Conservation (phyloP, 1,139 yeast genomes). For the Geotrichum aggregatum region DNA sequence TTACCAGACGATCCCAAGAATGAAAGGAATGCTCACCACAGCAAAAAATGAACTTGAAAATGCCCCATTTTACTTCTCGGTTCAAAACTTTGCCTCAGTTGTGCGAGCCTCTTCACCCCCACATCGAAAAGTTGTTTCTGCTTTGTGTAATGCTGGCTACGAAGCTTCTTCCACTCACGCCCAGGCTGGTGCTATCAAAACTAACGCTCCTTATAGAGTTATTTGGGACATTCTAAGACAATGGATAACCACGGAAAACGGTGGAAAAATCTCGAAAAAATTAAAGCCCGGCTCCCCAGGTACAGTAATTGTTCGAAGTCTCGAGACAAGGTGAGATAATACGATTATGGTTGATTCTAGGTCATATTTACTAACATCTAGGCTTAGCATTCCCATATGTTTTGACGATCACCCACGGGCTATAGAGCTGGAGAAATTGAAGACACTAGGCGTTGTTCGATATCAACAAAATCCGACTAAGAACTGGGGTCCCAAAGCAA, state of each 20-base stretch:
- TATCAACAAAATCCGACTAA: slow-evolving; percentile 88
- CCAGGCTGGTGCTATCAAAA: slow-evolving; percentile 76
- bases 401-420: slow-evolving; percentile 52
- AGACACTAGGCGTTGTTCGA: slow-evolving; percentile 75
- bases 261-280: slow-evolving; percentile 39
- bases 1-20: slow-evolving; percentile 76
- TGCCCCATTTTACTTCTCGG: slow-evolving; percentile 65
- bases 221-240: slow-evolving; percentile 68
- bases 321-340: slow-evolving; percentile 30
- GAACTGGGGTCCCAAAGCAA: slow-evolving; percentile 78
- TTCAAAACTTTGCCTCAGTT: slow-evolving; percentile 59
- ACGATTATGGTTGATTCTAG: slow-evolving; percentile 39
- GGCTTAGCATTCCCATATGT: slow-evolving; percentile 34
- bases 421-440: slow-evolving; percentile 52
- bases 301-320: slow-evolving; percentile 50
- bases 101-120: slow-evolving; percentile 83
- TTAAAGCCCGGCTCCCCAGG: slow-evolving; percentile 60
- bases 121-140: slow-evolving; percentile 63
- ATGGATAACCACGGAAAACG: slow-evolving; percentile 51
- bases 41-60: slow-evolving; percentile 64
- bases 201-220: slow-evolving; percentile 79
- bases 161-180: slow-evolving; percentile 84
- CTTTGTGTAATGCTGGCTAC: slow-evolving; percentile 78
- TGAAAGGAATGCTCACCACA: slow-evolving; percentile 85
- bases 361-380: slow-evolving; percentile 14